Evolutionary conservation across 306 rosid genomes (phyloP), one percentile per base, ranked within the genome.

Genomic region (Trichosanthes truncata): DNA sequence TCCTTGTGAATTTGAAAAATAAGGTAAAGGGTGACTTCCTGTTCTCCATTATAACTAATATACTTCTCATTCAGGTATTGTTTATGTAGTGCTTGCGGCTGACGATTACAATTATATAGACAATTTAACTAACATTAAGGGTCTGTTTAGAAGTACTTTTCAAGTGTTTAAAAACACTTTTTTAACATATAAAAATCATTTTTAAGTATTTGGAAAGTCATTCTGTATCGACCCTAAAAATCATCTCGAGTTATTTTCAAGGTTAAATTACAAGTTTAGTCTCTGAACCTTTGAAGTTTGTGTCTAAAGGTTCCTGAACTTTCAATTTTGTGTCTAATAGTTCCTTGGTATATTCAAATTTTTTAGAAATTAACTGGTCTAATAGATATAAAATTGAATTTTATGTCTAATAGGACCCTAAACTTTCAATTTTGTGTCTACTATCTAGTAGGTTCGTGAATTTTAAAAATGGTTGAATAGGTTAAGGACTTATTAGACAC

Each of bases 1-100:
- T 92, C 81, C 82, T 94, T 20, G 97, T 94, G 78, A 92, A 94
- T 87, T 84, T 94, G 75, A 88, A 93, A 84, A 86, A 91, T 87
- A 88, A 90, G 98, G 98, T 94, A 87, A 78, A 56, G 11, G 59
- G 72, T 68, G 53, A 45, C 74, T 78, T 81, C 71, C 46, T 23
- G 81, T 48, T 52, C 23, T 15, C 21, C 74, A 68, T 65, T 69
- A 60, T 7, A 29, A 81, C 31, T 81, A 25, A 13, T 23, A 59
- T 60, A 23, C 13, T 40, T 77, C 55, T 59, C 36, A 56, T 57
- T 38, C 48, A 76, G 48, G 51, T 18, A 48, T 56, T 31, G 17
- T 74, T 73, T 49, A 73, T 48, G 21, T 25, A 45, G 55, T 23
- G 52, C 51, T 38, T 23, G 5, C 18, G 3, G 20, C 53, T 23